Base-by-base conservation (phyloP, 768 basidiomycete genomes). In the Nevesoporus exiguus region DNA sequence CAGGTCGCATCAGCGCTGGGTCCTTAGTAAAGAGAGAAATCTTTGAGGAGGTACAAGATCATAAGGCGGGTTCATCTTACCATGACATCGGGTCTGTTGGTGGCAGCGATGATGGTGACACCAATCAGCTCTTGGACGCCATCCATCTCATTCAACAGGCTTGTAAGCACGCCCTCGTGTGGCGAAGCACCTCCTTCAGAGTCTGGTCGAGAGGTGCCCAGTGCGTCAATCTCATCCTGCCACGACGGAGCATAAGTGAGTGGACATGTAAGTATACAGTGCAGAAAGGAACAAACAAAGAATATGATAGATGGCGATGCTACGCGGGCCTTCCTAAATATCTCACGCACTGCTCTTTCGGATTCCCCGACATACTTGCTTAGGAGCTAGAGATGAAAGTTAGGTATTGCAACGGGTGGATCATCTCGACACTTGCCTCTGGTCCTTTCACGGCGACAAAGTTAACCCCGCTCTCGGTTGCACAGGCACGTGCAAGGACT, bases 311-410 rank as follows among this genome's bases (percentile, higher is more conserved):
- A 94, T 0, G 97, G 97, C 1, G 96, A 84, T 6, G 93, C 93
- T 7, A 90, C 89, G 31, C 95, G 82, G 3, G 97, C 97, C 70
- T 97, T 99, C 49, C 91, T 77, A 72, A 99, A 99, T 51, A 95
- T 88, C 65, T 98, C 96, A 30, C 97, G 82, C 14, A 99, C 90
- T 0, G 93, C 92, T 40, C 90, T 80, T 71, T 99, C 97, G 0
- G 94, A 97, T 73, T 99, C 97, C 21, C 97, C 97, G 17, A 99
- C 93, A 63, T 87, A 99, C 72, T 98, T 98, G 74, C 88, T 98
- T 49, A 98, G 68, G 0, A 99, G 80, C 94, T 98, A 64, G n/a
- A 60, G 22, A 41, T 39, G 49, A 43, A 15, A 10, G n/a, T 56
- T 25, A 55, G 47, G 45, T 36, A 31, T 17, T 17, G 29, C 24